Base-by-base conservation (phyloP, 495 filamentous ascomycete species). In the Penicillium silybi region DNA sequence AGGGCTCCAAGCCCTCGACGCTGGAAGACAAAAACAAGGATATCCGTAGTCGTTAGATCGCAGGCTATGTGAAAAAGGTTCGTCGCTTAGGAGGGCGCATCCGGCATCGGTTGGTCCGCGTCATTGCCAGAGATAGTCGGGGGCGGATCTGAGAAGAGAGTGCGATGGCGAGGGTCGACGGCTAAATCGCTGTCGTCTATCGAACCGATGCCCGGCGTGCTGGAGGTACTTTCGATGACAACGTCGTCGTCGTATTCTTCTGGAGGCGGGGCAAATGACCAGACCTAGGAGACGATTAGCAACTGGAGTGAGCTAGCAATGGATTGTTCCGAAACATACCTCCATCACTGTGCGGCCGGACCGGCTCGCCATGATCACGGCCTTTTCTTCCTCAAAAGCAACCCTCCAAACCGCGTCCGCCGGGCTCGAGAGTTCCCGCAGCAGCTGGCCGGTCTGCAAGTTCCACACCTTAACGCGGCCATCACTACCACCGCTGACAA, bases 401-500 rank as follows among this genome's bases (percentile, higher is more conserved):
- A 97, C 93, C 44, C 95, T 80, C 93, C 93, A 98, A 3, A 98
- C 93, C 8, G 90, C 90, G 59, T 98, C 91, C 1, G 92, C 90
- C 10, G 91, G 91, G 15, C 85, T 79, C 7, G 89, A 89, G 10
- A 98, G 80, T 71, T 98, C 93, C 23, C 93, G 84, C 19, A 97
- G 85, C n/a, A 95, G 76, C 26, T 85, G 84, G 15, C 95, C 95
- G 2, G 87, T 91, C 70, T 90, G 87, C 32, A 97, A 74, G 70
- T 95, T 92, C 93, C 93, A 98, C 37, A 98, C 88, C 65, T 97
- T 97, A 48, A 98, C 93, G 34, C 95, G 81, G 9, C 93, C 93
- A 71, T 98, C 95, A 61, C 88, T 93, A 17, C 93, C 93, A 52
- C 93, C 93, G 58, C 88, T 93, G 32, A 98, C 95, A 45, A 98